phyloP scores from a whole-genome alignment of 805 yeast genomes.

The Hanseniaspora opuntiae region DNA sequence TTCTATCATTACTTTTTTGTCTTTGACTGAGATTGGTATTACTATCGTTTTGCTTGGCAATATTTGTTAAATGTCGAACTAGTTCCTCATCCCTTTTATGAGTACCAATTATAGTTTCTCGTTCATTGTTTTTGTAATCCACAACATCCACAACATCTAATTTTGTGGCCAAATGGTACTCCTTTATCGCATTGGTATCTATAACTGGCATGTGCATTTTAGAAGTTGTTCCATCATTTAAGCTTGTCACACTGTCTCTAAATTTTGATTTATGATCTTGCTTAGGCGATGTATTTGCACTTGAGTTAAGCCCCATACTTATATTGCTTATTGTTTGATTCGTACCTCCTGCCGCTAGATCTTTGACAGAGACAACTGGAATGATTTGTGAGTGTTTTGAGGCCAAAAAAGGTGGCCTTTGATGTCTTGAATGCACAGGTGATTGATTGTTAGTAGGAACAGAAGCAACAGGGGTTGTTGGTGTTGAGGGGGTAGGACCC shows the following conservation, averaged over 20 bases:
- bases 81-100: background rate
- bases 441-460: background rate
- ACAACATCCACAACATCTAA: conserved; percentile 1
- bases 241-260: conserved; percentile 3
- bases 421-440: conserved; percentile 13
- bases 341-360: background rate
- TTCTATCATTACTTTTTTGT: background rate
- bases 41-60: conserved; percentile 12
- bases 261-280: conserved; percentile 4
- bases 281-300: background rate
- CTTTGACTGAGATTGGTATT: background rate
- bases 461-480: conserved; percentile 3
- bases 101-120: background rate
- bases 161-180: conserved; percentile 7
- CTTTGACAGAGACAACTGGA: conserved; percentile 18
- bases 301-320: background rate
- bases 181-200: conserved; percentile 7
- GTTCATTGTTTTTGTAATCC: conserved; percentile 9
- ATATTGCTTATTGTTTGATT: background rate
- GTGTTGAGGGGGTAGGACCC: background rate
- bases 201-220: background rate
- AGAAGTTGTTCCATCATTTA: background rate
- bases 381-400: conserved; percentile 26
- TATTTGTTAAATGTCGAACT: background rate
- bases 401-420: conserved; percentile 24